Evolutionary conservation across 176 grass and related monocot species (phyloP), one percentile per base, ranked within the genome.

Genomic region (Elaeis guineensis): DNA sequence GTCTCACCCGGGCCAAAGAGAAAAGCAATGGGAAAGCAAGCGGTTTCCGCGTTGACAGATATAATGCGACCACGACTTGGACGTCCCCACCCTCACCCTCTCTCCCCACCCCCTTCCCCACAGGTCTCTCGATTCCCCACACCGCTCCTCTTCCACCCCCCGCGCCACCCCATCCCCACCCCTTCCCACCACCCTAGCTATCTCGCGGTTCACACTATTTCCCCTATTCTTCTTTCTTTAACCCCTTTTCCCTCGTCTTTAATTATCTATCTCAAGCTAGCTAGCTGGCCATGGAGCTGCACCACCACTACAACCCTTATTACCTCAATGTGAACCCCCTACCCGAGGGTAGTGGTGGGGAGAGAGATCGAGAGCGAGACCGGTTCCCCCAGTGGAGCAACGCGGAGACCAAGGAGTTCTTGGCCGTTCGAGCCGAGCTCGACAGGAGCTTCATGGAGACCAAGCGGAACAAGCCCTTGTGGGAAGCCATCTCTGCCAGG

Each of bases 401-500:
- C 60, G 74, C 74, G 30, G 93, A 92, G 81, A 98, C 93, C 8
- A 63, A 72, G 5, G 73, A 83, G 55, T 89, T 98, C 35, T 70
- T 98, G 9, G 64, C 93, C 73, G 67, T 98, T 55, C 87, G 93
- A 19, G 78, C 87, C 28, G 84, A 89, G 6, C 78, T 98, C 69
- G 87, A 98, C 75, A 49, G 54, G 25, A 69, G 78, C 66, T 98
- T 98, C 79, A 78, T 89, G 72, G 79, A 77, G 51, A 98, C 93
- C 63, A 98, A 98, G 84, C 81, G 93, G 56, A 98, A 98, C 79
- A 98, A 98, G 73, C 87, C 81, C 4, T 85, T 98, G 52, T 98
- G 93, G 93, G 93, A 98, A 25, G 72, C 84, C 20, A 79, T 79
- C 52, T 71, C 93, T 17, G 51, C 73, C 5, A 49, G 79, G 54